Evolutionary conservation across 2,329 filamentous ascomycete species (phyloP), one percentile per base, ranked within the genome.

Genomic region (Colletotrichum sp.): DNA sequence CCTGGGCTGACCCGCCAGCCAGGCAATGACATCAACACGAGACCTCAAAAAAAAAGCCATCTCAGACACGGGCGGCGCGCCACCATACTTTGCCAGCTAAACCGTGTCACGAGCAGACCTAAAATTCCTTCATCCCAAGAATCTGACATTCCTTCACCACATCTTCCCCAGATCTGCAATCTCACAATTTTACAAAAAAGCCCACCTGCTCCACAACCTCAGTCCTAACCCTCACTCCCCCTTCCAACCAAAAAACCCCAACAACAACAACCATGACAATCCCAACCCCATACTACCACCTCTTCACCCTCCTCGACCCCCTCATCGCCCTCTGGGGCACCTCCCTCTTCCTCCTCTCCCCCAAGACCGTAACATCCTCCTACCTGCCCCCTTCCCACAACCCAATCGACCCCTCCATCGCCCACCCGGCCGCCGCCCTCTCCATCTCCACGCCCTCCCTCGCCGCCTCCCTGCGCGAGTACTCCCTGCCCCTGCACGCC

Each of bases 281-380:
- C 27, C 72, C 72, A 22, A 52, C 36, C 11, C 13, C 72, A 9
- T 75, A 75, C 59, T 12, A 8, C 16, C 16, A 15, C 28, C 27
- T 75, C 55, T 72, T 68, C 63, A 59, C 36, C 30, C n/a, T 61
- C 68, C 52, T 75, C 61, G 68, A 72, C 63, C 69, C 69, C 27
- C 59, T 74, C 5, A 61, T 74, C 15, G 72, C 72, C 48, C 59
- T 71, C 44, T 74, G 72, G 72, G 72, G 72, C 25, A 22, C 55
- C 7, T 61, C 36, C 63, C 61, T 75, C 52, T 72, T 75, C 63
- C 64, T 68, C 73, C 11, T 72, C 55, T 39, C 61, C 69, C 61
- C 68, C 13, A 19, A 61, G 2, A 72, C 61, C 3, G 68, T 72
- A 1, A 68, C 73, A 4, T 63, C 61, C 61, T 72, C 73, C 9